Evolutionary conservation across 2,329 filamentous ascomycete genomes (phyloP).

Genomic region (Aspergillus phoenicis): DNA sequence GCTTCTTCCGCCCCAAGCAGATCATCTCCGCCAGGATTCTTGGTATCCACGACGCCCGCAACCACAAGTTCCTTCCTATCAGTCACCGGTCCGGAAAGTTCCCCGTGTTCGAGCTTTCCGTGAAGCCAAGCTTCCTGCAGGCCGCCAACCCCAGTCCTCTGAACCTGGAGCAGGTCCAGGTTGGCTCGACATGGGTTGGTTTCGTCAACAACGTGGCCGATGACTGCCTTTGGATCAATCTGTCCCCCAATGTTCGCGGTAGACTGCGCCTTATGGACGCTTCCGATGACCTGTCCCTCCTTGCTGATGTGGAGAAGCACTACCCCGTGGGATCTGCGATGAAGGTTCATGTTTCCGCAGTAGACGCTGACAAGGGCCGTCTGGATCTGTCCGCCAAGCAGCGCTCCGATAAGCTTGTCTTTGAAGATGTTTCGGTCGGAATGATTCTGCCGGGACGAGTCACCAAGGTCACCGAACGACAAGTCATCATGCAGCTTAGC

Average conservation of each 20-base stretch:
- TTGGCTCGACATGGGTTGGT: constrained; percentile 72
- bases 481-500: constrained; percentile 82
- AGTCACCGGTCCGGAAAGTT: constrained; percentile 80
- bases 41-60: constrained; percentile 85
- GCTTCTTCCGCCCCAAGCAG: constrained; percentile 71
- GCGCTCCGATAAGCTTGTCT: constrained; percentile 63
- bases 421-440: constrained; percentile 73
- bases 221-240: constrained; percentile 83
- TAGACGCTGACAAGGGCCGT: constrained; percentile 72
- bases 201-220: constrained; percentile 89
- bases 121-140: constrained; percentile 65
- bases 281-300: constrained; percentile 78
- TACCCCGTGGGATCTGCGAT: constrained; percentile 91
- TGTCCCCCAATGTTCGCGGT: constrained; percentile 85
- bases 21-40: constrained; percentile 74
- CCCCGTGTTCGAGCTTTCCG: constrained; percentile 80
- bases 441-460: constrained; percentile 82
- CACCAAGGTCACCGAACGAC: constrained; percentile 81
- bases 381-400: constrained; percentile 82
- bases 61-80: constrained; percentile 88
- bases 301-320: constrained; percentile 73
- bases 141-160: constrained; percentile 64
- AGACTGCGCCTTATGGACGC: constrained; percentile 80
- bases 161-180: constrained; percentile 70
- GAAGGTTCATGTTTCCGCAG: constrained; percentile 72